Percentiles rank a stretch among this genome's conserved stretches.
These are phyloP conservation scores for Jamesozyma spencerorum DNA, from an alignment of 805 yeast genomes.

Conservation along the genomic window DNA sequence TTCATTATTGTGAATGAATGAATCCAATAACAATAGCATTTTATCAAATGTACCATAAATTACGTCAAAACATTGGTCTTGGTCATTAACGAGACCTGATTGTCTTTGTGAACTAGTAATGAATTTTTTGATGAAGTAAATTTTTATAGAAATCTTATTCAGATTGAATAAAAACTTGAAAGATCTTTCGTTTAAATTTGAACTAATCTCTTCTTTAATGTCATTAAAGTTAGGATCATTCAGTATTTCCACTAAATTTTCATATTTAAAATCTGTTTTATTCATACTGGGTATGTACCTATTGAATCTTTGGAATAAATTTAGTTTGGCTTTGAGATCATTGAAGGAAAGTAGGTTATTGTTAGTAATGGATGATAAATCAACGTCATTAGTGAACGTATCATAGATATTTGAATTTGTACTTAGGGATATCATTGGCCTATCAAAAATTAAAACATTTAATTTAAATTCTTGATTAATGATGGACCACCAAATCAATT, in stretches of 20 bases:
- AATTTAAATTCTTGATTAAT: constrained; percentile 57
- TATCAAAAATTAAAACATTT: constrained; percentile 32
- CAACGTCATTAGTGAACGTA: constrained; percentile 2
- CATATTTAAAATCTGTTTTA: constrained; percentile 1
- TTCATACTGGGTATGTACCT: not conserved
- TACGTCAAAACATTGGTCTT: constrained; percentile 1
- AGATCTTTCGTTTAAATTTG: constrained; percentile 2
- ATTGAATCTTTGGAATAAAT: constrained; percentile 2
- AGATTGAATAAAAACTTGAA: constrained; percentile 1
- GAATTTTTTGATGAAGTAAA: constrained; percentile 4
- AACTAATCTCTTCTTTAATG: not conserved
- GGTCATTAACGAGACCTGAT: not conserved
- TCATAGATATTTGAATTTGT: constrained; percentile 2
- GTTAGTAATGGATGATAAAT: constrained; percentile 2
- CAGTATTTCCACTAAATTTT: not conserved
- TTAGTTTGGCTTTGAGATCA: constrained; percentile 1
- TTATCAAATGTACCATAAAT: constrained; percentile 2
- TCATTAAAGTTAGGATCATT: constrained; percentile 1
- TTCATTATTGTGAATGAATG: constrained; percentile 6
- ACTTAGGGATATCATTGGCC: constrained; percentile 2
- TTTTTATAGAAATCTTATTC: constrained; percentile 2
- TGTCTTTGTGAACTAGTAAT: not conserved
- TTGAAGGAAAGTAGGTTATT: constrained; percentile 2
- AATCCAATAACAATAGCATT: constrained; percentile 4
- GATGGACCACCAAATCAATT: constrained; percentile 62